Base-by-base conservation (phyloP, 495 filamentous ascomycete genomes). In the Neurospora sp. region DNA sequence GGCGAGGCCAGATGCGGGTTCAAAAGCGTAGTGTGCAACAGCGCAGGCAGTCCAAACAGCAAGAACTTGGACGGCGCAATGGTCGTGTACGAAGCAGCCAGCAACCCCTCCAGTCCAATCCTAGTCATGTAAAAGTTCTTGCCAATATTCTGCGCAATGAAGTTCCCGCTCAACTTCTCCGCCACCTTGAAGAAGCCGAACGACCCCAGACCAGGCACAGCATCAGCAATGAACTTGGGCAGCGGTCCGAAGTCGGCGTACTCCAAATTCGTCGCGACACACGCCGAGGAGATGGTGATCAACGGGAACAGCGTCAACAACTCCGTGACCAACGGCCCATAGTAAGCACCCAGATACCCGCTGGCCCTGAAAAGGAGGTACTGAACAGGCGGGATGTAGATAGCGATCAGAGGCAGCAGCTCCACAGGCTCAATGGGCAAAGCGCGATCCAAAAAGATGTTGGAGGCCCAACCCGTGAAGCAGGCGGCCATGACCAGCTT, bases 271-370 rank as follows among this genome's bases (percentile, higher is more conserved):
- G 88, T 89, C 3, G 89, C 90, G 9, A 90, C 88, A 72, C 88
- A 89, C 18, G 88, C 89, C 0, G 91, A 84, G 40, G 90, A 89
- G 3, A 96, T 75, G 35, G 90, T 80, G n/a, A 93, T 81, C 16
- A 98, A 75, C 0, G 93, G 94, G 62, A 92, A 90, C 76, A 90
- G 88, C 9, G 92, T 92, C 8, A 92, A 70, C 4, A 84, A 76
- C 76, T 96, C 92, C 0, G 92, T 96, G 74, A 94, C 79, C 18
- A 93, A 77, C 5, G 95, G 93, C 0, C 96, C 96, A 69, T 84
- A 84, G 1, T 85, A 78, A 31, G 91, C 90, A 2, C 92, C 93
- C 46, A 95, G 82, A 16, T 78, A 72, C 6, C 83, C 85, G 77
- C 92, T 94, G 72, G 85, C 84, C 69, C 86, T 82, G 76, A 89